These are phyloP conservation scores for Platanthera guangdongensis DNA, from an alignment of 106 monocot species.

Conservation along the genomic window DNA sequence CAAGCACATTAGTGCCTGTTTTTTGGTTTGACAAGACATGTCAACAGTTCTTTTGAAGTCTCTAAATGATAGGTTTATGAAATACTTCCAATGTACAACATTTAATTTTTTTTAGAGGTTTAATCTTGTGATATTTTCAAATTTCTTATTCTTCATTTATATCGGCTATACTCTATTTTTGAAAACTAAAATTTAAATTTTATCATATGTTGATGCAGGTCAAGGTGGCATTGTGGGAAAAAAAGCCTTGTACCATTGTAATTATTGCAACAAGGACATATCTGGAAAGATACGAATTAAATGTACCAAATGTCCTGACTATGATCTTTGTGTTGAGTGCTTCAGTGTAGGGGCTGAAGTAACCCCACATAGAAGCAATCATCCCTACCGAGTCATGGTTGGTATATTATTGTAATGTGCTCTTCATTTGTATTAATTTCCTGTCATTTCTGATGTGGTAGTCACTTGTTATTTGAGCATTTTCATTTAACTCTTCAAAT, in stretches of 20 bases:
- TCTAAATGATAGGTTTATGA: neutral
- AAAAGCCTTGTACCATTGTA: conserved; percentile 88
- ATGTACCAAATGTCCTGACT: conserved; percentile 93
- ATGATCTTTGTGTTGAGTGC: conserved; percentile 97
- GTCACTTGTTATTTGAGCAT: neutral
- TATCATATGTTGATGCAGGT: conserved; percentile 30
- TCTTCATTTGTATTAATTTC: neutral
- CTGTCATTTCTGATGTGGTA: neutral
- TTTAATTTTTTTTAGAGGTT: neutral
- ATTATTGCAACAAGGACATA: conserved; percentile 97
- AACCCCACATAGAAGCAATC: conserved; percentile 92
- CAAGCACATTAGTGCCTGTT: neutral
- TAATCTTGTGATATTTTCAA: neutral
- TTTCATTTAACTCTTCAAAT: neutral
- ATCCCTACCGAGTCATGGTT: conserved; percentile 96
- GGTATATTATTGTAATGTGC: conserved; percentile 19
- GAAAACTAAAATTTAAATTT: neutral
- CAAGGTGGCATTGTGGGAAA: conserved; percentile 60
- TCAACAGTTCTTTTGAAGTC: neutral
- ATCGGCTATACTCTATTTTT: neutral
- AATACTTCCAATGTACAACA: neutral
- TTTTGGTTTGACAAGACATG: neutral
- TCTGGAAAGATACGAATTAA: conserved; percentile 96
- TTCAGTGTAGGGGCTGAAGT: conserved; percentile 97
- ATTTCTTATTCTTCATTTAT: neutral